phyloP scores from a whole-genome alignment of 495 filamentous ascomycete genomes.

The Bathelium albidoporum region DNA sequence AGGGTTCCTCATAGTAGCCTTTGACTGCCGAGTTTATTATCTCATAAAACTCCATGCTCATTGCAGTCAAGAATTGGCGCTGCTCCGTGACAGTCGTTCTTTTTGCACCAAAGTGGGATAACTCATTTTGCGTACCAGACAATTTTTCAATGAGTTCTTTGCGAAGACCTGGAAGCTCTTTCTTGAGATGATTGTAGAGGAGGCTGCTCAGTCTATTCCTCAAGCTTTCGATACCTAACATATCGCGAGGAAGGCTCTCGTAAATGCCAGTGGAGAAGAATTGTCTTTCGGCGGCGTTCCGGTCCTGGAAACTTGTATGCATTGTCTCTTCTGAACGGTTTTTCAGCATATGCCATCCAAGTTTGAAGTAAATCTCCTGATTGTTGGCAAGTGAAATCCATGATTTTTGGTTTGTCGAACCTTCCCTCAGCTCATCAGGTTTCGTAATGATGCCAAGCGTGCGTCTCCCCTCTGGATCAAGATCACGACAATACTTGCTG shows the following conservation, averaged over 20 bases:
- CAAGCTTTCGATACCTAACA: conserved; percentile 24
- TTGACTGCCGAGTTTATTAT: conserved; percentile 43
- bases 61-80: conserved; percentile 6
- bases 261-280: conserved; percentile 33
- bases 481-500: conserved; percentile 29
- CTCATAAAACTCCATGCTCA: not conserved
- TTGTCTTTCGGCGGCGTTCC: conserved; percentile 31
- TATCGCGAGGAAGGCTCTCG: conserved; percentile 15
- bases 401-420: conserved; percentile 38
- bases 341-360: conserved; percentile 62
- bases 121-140: not conserved
- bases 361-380: conserved; percentile 47
- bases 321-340: conserved; percentile 36
- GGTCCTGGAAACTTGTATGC: conserved; percentile 32
- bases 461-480: conserved; percentile 38
- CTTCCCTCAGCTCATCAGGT: conserved; percentile 38
- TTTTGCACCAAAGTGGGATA: not conserved
- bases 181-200: conserved; percentile 22
- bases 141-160: conserved; percentile 3
- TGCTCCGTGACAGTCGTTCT: conserved; percentile 2
- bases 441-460: conserved; percentile 54
- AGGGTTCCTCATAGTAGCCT: conserved; percentile 46
- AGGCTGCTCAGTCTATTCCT: conserved; percentile 23
- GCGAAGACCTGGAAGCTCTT: conserved; percentile 17
- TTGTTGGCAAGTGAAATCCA: conserved; percentile 51